Evolutionary conservation across 176 grass and related monocot species (phyloP).

Genomic region (Raddia guianensis): DNA sequence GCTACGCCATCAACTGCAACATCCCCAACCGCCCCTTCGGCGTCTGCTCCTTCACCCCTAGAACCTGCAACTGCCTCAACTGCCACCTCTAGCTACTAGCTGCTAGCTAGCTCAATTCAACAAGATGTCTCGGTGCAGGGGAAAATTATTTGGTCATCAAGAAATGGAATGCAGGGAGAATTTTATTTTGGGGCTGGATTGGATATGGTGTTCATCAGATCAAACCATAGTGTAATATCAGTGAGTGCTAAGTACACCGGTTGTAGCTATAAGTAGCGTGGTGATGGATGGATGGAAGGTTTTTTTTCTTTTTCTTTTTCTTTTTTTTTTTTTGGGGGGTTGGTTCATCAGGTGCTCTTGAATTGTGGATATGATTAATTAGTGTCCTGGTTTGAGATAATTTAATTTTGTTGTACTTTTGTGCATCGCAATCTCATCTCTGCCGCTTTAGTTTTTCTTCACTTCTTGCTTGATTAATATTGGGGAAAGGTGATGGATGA

Average conservation of each 20-base stretch:
- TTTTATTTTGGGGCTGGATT: slow-evolving; percentile 8
- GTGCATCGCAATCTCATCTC: not conserved
- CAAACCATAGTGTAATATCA: not conserved
- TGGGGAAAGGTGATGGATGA: not conserved
- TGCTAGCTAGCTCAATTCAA: too few relatives aligned
- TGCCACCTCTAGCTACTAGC: slow-evolving; percentile 62
- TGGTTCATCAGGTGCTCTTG: slow-evolving; percentile 1
- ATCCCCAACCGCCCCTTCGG: slow-evolving; percentile 88
- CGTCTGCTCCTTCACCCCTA: slow-evolving; percentile 80
- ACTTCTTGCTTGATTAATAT: not conserved
- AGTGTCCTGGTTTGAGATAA: not conserved
- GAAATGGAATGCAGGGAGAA: not conserved
- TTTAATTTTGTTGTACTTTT: not conserved
- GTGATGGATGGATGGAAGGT: not conserved
- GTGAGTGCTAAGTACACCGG: not conserved
- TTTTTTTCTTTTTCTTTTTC: not conserved
- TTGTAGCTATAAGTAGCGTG: not conserved
- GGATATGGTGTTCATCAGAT: slow-evolving; percentile 17
- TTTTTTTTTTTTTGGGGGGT: not conserved
- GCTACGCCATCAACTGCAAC: slow-evolving; percentile 95
- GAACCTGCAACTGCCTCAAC: slow-evolving; percentile 75
- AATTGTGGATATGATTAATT: slow-evolving; percentile 34
- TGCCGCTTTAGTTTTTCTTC: not conserved
- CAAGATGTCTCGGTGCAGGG: too few relatives aligned
- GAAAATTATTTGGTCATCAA: not conserved